Evolutionary conservation across 805 yeast genomes (phyloP).

Genomic region (Debaryomyces maramus): DNA sequence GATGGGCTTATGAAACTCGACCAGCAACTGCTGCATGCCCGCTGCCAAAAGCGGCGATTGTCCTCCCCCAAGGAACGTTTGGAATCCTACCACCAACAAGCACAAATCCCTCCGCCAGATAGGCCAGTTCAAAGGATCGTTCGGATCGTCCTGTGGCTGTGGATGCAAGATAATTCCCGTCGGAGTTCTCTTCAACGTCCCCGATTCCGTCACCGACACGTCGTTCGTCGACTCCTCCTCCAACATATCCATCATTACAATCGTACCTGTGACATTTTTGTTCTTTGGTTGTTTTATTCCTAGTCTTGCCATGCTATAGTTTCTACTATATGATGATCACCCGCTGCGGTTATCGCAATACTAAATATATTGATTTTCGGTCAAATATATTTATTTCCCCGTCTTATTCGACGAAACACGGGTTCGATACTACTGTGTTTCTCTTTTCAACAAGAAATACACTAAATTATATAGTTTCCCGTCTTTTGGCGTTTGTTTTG

Average conservation of each 20-base stretch:
- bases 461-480: no score
- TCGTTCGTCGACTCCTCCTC: conserved; percentile 12
- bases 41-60: conserved; percentile 62
- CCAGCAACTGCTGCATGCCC: conserved; percentile 43
- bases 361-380: no score
- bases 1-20: conserved; percentile 44
- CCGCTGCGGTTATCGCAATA: neutral
- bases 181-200: conserved; percentile 43
- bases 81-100: conserved; percentile 52
- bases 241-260: conserved; percentile 35
- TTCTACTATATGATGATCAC: neutral
- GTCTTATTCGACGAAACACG: no score
- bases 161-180: conserved; percentile 56
- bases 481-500: no score
- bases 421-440: no score
- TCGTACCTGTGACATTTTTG: conserved; percentile 51
- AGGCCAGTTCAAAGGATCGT: conserved; percentile 70
- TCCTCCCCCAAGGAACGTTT: conserved; percentile 61
- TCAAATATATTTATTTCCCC: no score
- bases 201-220: conserved; percentile 8
- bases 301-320: conserved; percentile 14
- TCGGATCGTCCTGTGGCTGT: conserved; percentile 62
- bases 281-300: conserved; percentile 44
- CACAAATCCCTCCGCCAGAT: conserved; percentile 57
- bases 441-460: no score